Base-by-base conservation (phyloP, 441 rosid species). In the Syzygium malaccense region DNA sequence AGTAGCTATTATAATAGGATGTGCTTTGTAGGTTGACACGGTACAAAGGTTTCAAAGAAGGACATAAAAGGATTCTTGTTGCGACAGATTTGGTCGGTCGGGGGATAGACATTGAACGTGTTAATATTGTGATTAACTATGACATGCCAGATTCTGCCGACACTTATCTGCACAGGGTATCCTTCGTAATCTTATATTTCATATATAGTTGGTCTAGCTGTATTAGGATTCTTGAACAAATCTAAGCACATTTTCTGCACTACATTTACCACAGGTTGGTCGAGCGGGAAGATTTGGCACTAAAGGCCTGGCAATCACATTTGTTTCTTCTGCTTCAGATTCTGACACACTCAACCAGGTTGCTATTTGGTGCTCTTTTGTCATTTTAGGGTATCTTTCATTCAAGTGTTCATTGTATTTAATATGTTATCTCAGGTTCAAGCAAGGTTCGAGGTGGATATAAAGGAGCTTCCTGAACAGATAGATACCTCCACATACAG, bases 131-230 rank as follows among this genome's bases (percentile, higher is more conserved):
- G 19, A 96, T 98, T 92, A 98, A 98, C 93, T 98, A 98, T 87
- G 99, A 98, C 91, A 98, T 98, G 99, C 99, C 99, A 14, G 99
- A 98, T 91, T 97, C 99, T 86, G 99, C 99, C 15, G 99, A 97
- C 87, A 98, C 99, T 7, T 98, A 98, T 75, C 94, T 98, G n/a
- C 99, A 98, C 94, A 97, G 99, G 96, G 99, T 97, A 89, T 41
- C 51, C 51, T 75, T 75, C 51, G 14, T 23, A 9, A 75, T 55
- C 64, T 55, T 3, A 33, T 51, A 2, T 58, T 85, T 20, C 64
- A 85, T 30, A 14, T 30, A 20, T 53, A 19, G 41, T 33, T 85
- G 62, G 87, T 85, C 48, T 58, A 14, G 66, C 49, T 55, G 19
- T 58, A 75, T 41, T 37, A 41, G n/a, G n/a, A 75, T 75, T 37